Evolutionary conservation across 163 green algal genomes (phyloP).

Genomic region (Chloromonas sp.): DNA sequence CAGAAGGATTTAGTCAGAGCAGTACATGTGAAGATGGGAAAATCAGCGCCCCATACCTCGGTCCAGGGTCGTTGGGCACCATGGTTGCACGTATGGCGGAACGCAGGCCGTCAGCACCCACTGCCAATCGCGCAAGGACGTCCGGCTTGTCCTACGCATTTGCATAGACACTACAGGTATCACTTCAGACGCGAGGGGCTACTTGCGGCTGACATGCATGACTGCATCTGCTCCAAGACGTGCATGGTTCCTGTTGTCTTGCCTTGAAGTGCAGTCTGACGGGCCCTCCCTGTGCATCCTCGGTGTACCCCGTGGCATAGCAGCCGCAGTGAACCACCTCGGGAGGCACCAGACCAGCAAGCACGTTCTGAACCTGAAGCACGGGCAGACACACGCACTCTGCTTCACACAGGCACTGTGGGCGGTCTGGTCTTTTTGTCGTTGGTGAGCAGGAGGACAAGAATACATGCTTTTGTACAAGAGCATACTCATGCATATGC

Average conservation of each 20-base stretch:
- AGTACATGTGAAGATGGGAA: no score
- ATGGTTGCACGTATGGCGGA: constrained; percentile 27
- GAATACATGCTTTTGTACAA: no score
- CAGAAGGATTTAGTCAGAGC: no score
- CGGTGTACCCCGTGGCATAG: constrained; percentile 13
- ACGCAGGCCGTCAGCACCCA: constrained; percentile 37
- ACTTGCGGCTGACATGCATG: no score
- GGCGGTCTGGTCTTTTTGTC: no score
- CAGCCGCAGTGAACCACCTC: constrained; percentile 19
- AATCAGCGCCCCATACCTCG: constrained; percentile 7
- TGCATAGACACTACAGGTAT: no score
- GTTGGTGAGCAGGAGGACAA: no score
- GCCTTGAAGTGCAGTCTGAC: background rate
- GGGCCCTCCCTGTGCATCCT: background rate
- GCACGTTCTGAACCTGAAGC: constrained; percentile 8
- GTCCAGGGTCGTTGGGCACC: constrained; percentile 26
- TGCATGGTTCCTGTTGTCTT: background rate
- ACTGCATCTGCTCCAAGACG: no score
- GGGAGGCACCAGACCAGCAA: constrained; percentile 5
- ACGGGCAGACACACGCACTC: no score
- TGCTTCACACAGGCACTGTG: no score
- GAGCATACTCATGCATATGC: no score
- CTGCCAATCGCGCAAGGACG: constrained; percentile 23
- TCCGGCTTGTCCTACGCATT: background rate
- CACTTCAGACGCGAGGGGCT: no score